Conservation (phyloP, 2,329 filamentous ascomycete species). For the Leptodontidium sp. region DNA sequence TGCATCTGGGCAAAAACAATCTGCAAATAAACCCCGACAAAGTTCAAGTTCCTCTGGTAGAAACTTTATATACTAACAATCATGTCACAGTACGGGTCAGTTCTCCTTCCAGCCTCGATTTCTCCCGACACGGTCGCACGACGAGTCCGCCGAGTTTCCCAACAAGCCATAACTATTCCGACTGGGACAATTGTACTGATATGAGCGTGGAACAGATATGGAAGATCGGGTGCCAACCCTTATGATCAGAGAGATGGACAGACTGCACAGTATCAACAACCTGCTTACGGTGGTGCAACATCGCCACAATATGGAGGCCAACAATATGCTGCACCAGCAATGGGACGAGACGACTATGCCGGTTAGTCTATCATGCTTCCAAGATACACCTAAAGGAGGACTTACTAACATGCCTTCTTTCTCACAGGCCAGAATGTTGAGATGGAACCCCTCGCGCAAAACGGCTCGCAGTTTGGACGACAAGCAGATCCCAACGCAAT, state of each 20-base stretch:
- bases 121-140: slow-evolving; percentile 2
- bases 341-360: slow-evolving; percentile 51
- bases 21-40: slow-evolving; percentile 18
- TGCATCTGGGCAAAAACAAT: slow-evolving; percentile 16
- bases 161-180: neutral
- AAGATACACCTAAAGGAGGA: neutral
- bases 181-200: slow-evolving; percentile 27
- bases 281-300: slow-evolving; percentile 27
- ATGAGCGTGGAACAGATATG: slow-evolving; percentile 56
- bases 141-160: slow-evolving; percentile 1
- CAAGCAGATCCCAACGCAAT: slow-evolving; percentile 80
- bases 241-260: slow-evolving; percentile 62
- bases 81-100: slow-evolving; percentile 47
- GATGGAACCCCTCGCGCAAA: slow-evolving; percentile 66
- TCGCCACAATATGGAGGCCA: slow-evolving; percentile 37
- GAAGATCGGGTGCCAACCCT: slow-evolving; percentile 61
- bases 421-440: slow-evolving; percentile 60
- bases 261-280: slow-evolving; percentile 34
- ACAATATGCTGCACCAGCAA: slow-evolving; percentile 51
- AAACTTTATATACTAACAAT: slow-evolving; percentile 41
- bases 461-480: no score
- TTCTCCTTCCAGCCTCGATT: slow-evolving; percentile 27
- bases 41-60: slow-evolving; percentile 38
- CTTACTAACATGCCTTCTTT: neutral
- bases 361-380: slow-evolving; percentile 39